A percentile compares a stretch with the other conserved stretches of the same genome.
Evolutionary conservation across 495 filamentous ascomycete species (phyloP).

Genomic region (Oidiodendron maius): DNA sequence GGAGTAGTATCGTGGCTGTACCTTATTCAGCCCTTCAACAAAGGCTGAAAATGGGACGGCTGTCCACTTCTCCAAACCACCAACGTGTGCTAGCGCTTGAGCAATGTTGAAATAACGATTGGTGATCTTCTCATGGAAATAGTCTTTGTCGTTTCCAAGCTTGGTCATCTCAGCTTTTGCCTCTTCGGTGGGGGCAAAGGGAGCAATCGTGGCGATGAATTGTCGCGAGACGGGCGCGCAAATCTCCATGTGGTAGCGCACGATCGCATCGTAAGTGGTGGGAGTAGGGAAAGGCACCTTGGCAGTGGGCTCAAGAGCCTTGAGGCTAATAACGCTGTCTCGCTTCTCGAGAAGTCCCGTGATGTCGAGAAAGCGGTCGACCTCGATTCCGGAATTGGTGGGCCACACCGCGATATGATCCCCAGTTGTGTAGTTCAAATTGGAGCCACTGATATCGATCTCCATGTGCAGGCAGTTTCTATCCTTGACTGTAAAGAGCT

Average conservation of each 20-base stretch:
- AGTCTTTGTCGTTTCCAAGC: slow-evolving; percentile 89
- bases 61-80: slow-evolving; percentile 65
- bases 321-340: slow-evolving; percentile 80
- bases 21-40: slow-evolving; percentile 88
- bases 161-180: slow-evolving; percentile 81
- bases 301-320: slow-evolving; percentile 89
- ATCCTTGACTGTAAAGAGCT: slow-evolving; percentile 87
- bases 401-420: slow-evolving; percentile 98
- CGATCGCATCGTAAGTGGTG: slow-evolving; percentile 90
- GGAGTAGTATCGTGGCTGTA: slow-evolving; percentile 98
- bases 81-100: slow-evolving; percentile 72
- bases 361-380: slow-evolving; percentile 80
- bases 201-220: slow-evolving; percentile 78
- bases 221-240: slow-evolving; percentile 94
- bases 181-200: slow-evolving; percentile 82
- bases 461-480: slow-evolving; percentile 98
- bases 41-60: slow-evolving; percentile 89
- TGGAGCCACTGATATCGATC: slow-evolving; percentile 81
- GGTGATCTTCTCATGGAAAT: slow-evolving; percentile 85
- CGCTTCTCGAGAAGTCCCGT: slow-evolving; percentile 72
- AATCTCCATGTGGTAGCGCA: slow-evolving; percentile 97
- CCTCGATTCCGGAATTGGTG: slow-evolving; percentile 88
- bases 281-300: slow-evolving; percentile 97
- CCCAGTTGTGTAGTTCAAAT: slow-evolving; percentile 87
- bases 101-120: slow-evolving; percentile 85